phyloP scores from a whole-genome alignment of 1,284 basidiomycete genomes.

The Pseudozyma sp. region DNA sequence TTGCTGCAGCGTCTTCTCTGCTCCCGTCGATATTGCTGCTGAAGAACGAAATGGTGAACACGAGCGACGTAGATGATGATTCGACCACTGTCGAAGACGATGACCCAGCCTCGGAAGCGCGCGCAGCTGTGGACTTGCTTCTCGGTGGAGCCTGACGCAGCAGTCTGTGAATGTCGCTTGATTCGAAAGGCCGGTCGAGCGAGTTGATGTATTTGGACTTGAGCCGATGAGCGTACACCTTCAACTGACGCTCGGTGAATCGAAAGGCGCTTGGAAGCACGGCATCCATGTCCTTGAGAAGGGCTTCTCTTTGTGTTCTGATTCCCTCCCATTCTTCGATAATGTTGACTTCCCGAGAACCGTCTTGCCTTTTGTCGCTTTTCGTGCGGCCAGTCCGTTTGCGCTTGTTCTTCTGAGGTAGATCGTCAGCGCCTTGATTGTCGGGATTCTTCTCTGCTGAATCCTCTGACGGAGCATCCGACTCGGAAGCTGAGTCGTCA shows the following conservation, averaged over 20 bases:
- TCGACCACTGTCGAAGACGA: neutral
- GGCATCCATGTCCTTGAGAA: constrained; percentile 21
- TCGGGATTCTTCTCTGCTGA: constrained; percentile 12
- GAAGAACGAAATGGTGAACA: constrained; percentile 40
- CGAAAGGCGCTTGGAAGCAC: constrained; percentile 35
- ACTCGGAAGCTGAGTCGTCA: constrained; percentile 9
- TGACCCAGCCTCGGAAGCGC: neutral
- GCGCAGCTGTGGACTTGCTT: neutral
- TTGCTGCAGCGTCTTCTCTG: constrained; percentile 9
- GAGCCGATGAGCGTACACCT: constrained; percentile 36
- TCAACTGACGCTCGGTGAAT: constrained; percentile 28
- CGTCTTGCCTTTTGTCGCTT: constrained; percentile 4
- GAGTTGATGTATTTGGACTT: constrained; percentile 41
- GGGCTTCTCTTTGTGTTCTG: constrained; percentile 26
- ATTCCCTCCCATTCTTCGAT: constrained; percentile 20
- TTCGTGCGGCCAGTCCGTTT: neutral
- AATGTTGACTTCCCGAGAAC: constrained; percentile 5
- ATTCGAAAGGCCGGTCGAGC: constrained; percentile 39
- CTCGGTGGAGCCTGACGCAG: neutral
- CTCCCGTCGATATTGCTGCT: constrained; percentile 20
- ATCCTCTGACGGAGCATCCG: constrained; percentile 9
- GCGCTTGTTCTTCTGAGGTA: neutral
- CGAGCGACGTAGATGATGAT: neutral
- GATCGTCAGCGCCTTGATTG: constrained; percentile 4
- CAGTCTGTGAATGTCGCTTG: constrained; percentile 14